Percentiles rank a stretch among this genome's conserved stretches.
These are phyloP conservation scores for Eutrema japonicum DNA, from an alignment of 345 rosid genomes.

Conservation along the genomic window DNA sequence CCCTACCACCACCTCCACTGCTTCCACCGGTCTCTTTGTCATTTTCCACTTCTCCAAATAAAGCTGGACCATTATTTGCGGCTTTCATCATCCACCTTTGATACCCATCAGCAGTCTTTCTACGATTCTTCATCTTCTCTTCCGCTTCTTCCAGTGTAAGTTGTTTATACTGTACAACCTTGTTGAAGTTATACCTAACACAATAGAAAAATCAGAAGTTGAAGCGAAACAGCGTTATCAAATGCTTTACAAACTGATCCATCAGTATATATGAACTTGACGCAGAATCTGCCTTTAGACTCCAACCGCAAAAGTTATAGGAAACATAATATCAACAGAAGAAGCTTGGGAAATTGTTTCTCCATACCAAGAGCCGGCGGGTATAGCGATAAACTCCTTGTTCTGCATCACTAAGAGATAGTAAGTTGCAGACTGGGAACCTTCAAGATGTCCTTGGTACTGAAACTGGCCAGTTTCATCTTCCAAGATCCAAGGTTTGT, in stretches of 20 bases:
- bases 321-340: constrained; percentile 1
- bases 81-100: constrained; percentile 99
- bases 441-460: constrained; percentile 94
- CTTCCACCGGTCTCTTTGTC: constrained; percentile 64
- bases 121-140: constrained; percentile 94
- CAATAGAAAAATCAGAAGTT: not conserved
- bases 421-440: constrained; percentile 93
- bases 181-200: constrained; percentile 81
- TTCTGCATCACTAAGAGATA: constrained; percentile 85
- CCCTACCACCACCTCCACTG: constrained; percentile 59
- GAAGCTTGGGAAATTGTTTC: not conserved
- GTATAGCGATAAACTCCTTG: constrained; percentile 85
- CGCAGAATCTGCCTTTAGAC: not conserved
- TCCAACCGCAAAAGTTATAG: not conserved
- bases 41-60: constrained; percentile 87
- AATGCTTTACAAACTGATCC: not conserved
- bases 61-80: constrained; percentile 88
- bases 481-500: constrained; percentile 94
- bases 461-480: constrained; percentile 97
- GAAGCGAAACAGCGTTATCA: not conserved
- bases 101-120: constrained; percentile 97
- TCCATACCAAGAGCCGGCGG: constrained; percentile 93
- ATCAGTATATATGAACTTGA: too few relatives aligned
- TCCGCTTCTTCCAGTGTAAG: constrained; percentile 98
- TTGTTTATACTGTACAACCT: constrained; percentile 96